Evolutionary conservation across 116 monocot genomes (phyloP), one percentile per base, ranked within the genome.

Genomic region (Phalaenopsis hybrid): DNA sequence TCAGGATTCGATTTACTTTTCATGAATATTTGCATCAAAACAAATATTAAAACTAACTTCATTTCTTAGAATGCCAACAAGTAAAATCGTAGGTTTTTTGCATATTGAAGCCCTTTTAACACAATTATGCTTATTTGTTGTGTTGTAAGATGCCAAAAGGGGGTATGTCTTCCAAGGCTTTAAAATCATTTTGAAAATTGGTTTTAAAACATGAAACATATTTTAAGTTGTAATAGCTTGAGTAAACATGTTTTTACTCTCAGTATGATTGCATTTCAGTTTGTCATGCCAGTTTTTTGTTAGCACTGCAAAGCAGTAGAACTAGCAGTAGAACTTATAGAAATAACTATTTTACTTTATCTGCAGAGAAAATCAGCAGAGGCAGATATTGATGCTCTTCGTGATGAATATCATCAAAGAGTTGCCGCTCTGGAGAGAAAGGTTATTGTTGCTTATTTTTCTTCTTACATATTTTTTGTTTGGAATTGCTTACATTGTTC

Each of bases 391-490:
- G 98, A 99, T 88, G 89, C 93, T 31, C 85, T 99, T 18, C 86
- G 90, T 76, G 95, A 93, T 52, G 98, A 99, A 85, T 99, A 93
- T 82, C 98, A 99, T 77, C 95, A 95, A 78, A 93, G 92, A 76
- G 92, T 99, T 43, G 75, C 95, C 79, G 82, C 90, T 86, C 89
- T 99, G 88, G 98, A 99, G 83, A 99, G 92, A 78, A 99, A 99
- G 93, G 98, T 95, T 59, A 9, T 49, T 74, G 8, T 74, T 81
- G n/a, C 68, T 61, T 37, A 68, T 77, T n/a, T 61, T 37, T 77
- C 65, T 15, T 52, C 43, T 59, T 46, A 61, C 25, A 59, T 74
- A 44, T 68, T 76, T 21, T 63, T 6, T 63, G 63, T 6, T 63
- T 21, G 4, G 6, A 5, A 21, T 21, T 23, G 20, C 63, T 63